Base-by-base conservation (phyloP, 2,329 filamentous ascomycete genomes). In the Ophiocordyceps polyrhachis-furcata region DNA sequence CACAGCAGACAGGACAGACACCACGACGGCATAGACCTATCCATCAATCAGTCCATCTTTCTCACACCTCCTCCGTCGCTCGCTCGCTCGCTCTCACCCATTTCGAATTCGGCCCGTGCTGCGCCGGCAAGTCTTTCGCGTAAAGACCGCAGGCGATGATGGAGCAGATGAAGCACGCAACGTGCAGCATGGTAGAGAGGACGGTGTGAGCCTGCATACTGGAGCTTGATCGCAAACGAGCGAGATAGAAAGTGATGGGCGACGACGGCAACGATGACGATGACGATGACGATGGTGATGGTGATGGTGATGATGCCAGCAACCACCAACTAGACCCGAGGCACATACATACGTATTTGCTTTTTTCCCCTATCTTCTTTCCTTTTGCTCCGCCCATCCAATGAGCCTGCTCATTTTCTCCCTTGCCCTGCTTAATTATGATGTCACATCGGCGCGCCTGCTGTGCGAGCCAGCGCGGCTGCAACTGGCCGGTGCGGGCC, bases 71-170 rank as follows among this genome's bases (percentile, higher is more conserved):
- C 14, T 37, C 35, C 35, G 13, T 41, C 20, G 13, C 20, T 25
- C 20, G 8, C 20, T 53, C n/a, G n/a, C n/a, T n/a, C n/a, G n/a
- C n/a, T n/a, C n/a, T n/a, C 60, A 85, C 78, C 82, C 82, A 91
- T 73, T 79, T 81, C 3, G 41, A 31, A 45, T 68, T 57, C 5
- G 66, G 57, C 17, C 73, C 62, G 35, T 64, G 58, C 1, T 76
- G 74, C 20, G 62, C 60, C 48, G 74, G 62, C 6, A 91, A 63
- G 56, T 89, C 82, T 21, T 70, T 62, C 32, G 78, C 83, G 51
- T 91, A 94, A 19, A 94, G 73, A 1, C 82, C 87, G 50, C 81
- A 79, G 45, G 91, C 81, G 1, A 81, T 73, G 46, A 93, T 63
- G 14, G 78, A 84, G 50, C 93, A 70, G 46, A 83, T 71, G 55